Base-by-base conservation (phyloP, 495 filamentous ascomycete genomes). In the Penicillium flavigenum region DNA sequence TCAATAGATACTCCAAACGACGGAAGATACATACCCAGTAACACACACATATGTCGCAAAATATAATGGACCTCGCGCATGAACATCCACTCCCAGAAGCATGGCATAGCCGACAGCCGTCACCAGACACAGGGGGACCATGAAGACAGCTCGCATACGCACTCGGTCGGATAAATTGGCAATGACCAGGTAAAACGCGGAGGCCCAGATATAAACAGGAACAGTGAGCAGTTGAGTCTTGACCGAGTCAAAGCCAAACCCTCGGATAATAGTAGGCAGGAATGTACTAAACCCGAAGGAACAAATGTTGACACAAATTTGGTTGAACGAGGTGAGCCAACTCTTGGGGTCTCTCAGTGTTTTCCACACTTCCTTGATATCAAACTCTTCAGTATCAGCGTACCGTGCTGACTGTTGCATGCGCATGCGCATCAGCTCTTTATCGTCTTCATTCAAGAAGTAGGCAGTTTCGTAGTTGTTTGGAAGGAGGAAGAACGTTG, bases 1-100 rank as follows among this genome's bases (percentile, higher is more conserved):
- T 17, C 39, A 22, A 36, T 34, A 44, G 6, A 45, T 24, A 16
- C 22, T n/a, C 6, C 31, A 9, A 50, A n/a, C 17, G n/a, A 19
- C 19, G 17, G 16, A n/a, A 16, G 4, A 27, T 38, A 47, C 54
- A 29, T 57, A 61, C 59, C 59, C 59, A 57, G 59, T 61, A 26
- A 61, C 59, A 38, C 59, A 61, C 17, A 61, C 59, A 17, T 52
- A 61, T 17, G 59, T 61, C n/a, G 59, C 59, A 57, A 61, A 61
- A 29, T 61, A 61, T 9, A 61, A 42, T 7, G 54, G 47, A 19
- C 59, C 59, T 26, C 59, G 44, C 4, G 47, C 54, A 53, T 57
- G 59, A 5, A 57, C 48, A 53, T 57, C 47, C 34, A 61, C 54
- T 5, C 59, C 54, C 19, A 61, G 16, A 19, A 61, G 34, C 59